Evolutionary conservation across 129 eudicot species (phyloP), one percentile per base, ranked within the genome.

Genomic region (Erigeron canadensis): DNA sequence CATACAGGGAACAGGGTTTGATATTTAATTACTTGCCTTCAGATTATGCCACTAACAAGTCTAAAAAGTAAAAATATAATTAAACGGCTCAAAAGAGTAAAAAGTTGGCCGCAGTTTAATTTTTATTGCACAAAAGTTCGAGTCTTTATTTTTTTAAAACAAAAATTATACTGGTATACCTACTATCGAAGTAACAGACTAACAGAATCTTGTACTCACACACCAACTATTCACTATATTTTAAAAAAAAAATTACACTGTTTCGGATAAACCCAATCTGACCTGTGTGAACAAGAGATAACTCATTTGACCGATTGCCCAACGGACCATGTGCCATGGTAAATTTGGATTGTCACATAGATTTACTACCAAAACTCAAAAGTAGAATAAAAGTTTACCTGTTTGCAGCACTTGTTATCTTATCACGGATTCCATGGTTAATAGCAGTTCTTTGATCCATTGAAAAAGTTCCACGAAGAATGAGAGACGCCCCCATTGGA

Each of bases 371-470:
- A 43, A 75, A 53, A 75, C 1, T 1, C 43, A 43, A 75, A 53
- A 75, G 2, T 18, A 2, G 11, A 74, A 42, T 13, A 8, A 46
- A 67, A 17, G 46, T 40, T 53, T n/a, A 94, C 99, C 99, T 86
- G 81, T 94, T 94, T 58, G 99, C 95, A n/a, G 99, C 96, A 78
- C 99, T 94, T 10, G 88, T 76, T 66, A 94, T 90, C 83, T 87
- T 94, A 77, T 94, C 99, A 10, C 97, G 90, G 38, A 83, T 83
- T 62, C 99, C 97, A 79, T 90, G 99, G 70, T 80, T 87, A 45
- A 63, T 53, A 37, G 68, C 77, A 7, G 81, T 23, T 53, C 86
- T 72, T 55, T 87, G 86, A 53, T 84, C 91, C 67, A 77, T 59
- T 15, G 95, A 87, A 76, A 86, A 86, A 2, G 89, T 48, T 63